These are phyloP conservation scores for Hippophae rhamnoides DNA, from an alignment of 306 rosid genomes.

Conservation along the genomic window DNA sequence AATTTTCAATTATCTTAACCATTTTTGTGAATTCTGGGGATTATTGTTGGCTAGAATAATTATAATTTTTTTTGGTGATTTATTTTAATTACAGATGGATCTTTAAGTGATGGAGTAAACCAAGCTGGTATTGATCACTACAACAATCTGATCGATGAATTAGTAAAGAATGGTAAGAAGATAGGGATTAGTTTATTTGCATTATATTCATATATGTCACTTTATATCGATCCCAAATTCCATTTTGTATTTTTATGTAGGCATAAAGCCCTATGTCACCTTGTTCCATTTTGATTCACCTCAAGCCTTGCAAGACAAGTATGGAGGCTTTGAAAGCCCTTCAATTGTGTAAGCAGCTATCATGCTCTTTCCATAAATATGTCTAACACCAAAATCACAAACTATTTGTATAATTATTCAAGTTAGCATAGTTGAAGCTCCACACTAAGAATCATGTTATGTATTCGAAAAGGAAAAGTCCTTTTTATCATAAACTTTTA, in stretches of 20 bases:
- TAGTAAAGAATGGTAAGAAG: constrained; percentile 5
- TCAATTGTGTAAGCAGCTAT: constrained; percentile 3
- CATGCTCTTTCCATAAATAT: no score
- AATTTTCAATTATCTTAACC: no score
- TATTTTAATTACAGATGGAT: constrained; percentile 1
- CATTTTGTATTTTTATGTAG: not conserved
- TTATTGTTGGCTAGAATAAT: no score
- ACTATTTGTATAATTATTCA: no score
- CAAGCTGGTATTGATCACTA: constrained; percentile 16
- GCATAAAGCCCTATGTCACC: constrained; percentile 16
- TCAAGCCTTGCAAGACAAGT: constrained; percentile 14
- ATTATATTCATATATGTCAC: no score
- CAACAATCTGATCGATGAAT: constrained; percentile 12
- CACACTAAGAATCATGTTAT: no score
- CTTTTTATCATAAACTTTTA: no score
- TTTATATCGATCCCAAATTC: no score
- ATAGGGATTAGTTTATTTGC: not conserved
- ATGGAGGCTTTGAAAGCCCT: constrained; percentile 18
- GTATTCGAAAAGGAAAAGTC: no score
- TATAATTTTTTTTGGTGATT: not conserved
- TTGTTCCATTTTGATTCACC: constrained; percentile 20
- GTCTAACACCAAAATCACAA: no score
- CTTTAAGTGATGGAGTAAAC: constrained; percentile 7
- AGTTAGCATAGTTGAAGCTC: no score
- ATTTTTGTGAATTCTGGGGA: no score